Evolutionary conservation across 2,329 filamentous ascomycete genomes (phyloP).

Genomic region (Basipetospora chlamydospora): DNA sequence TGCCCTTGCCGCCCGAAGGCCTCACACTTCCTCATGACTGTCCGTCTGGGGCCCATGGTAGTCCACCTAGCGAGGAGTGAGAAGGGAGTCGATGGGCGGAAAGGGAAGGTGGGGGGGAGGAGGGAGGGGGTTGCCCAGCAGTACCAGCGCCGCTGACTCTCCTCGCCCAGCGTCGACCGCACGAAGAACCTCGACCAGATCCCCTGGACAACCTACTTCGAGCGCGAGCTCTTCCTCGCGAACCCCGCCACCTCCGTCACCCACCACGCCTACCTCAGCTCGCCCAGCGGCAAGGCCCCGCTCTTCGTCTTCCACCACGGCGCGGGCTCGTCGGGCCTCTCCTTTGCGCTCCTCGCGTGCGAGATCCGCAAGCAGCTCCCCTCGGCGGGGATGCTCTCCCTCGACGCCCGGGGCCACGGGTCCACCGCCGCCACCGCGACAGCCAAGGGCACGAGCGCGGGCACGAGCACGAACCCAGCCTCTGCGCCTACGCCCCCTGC

Average conservation of each 20-base stretch:
- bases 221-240: slow-evolving; percentile 67
- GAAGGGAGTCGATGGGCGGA: too few relatives aligned
- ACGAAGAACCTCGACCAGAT: slow-evolving; percentile 47
- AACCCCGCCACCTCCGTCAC: slow-evolving; percentile 33
- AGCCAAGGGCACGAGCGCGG: too few relatives aligned
- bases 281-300: slow-evolving; percentile 59
- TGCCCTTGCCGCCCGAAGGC: too few relatives aligned
- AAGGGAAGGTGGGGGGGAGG: slow-evolving; percentile 1
- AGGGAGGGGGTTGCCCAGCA: slow-evolving; percentile 14
- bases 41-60: too few relatives aligned
- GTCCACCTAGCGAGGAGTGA: too few relatives aligned
- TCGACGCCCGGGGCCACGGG: slow-evolving; percentile 82
- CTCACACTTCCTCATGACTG: too few relatives aligned
- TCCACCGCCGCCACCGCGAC: slow-evolving; percentile 35
- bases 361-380: slow-evolving; percentile 68
- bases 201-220: slow-evolving; percentile 83
- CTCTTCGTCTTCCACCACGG: slow-evolving; percentile 92
- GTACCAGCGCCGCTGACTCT: slow-evolving; percentile 4
- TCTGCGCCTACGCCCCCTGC: too few relatives aligned
- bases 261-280: slow-evolving; percentile 80
- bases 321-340: slow-evolving; percentile 82
- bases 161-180: slow-evolving; percentile 25
- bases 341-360: slow-evolving; percentile 68
- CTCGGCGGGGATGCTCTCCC: slow-evolving; percentile 65
- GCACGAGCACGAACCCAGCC: too few relatives aligned